A percentile compares a stretch with the other conserved stretches of the same genome.
These are phyloP conservation scores for Linnemannia exigua DNA, from an alignment of 192 early-diverging fungal genomes.

Conservation along the genomic window DNA sequence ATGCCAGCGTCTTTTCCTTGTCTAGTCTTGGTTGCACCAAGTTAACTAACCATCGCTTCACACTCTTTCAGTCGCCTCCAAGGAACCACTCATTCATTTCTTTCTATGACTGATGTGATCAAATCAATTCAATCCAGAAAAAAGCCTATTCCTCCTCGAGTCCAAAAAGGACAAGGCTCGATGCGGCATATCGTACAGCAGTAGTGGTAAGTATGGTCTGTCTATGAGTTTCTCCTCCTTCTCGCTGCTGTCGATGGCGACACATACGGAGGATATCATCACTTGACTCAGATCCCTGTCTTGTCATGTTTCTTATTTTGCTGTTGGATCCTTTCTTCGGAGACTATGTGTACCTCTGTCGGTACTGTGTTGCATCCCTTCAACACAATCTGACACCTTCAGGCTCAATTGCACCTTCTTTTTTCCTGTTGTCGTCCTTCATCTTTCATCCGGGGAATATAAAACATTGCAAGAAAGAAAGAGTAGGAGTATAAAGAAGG, in stretches of 20 bases:
- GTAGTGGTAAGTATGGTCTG: too few species aligned
- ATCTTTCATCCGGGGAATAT: background rate
- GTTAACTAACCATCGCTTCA: too few species aligned
- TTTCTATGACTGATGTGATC: too few species aligned
- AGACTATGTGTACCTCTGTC: background rate
- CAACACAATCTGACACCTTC: background rate
- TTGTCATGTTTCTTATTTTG: background rate
- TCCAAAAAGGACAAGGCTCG: too few species aligned
- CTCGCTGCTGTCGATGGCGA: background rate
- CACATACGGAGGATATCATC: background rate
- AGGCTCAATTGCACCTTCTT: background rate
- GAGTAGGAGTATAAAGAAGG: background rate
- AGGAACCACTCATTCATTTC: too few species aligned
- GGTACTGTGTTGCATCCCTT: background rate
- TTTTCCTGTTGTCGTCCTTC: background rate
- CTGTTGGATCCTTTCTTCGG: background rate
- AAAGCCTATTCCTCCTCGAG: too few species aligned
- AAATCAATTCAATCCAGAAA: too few species aligned
- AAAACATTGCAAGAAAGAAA: background rate
- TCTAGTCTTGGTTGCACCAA: too few species aligned
- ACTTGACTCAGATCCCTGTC: conserved; percentile 6
- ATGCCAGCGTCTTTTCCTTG: too few species aligned
- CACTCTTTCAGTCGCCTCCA: too few species aligned
- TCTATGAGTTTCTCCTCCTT: too few species aligned
- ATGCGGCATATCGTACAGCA: too few species aligned